phyloP scores from a whole-genome alignment of 306 rosid genomes.

The Rosa persica region DNA sequence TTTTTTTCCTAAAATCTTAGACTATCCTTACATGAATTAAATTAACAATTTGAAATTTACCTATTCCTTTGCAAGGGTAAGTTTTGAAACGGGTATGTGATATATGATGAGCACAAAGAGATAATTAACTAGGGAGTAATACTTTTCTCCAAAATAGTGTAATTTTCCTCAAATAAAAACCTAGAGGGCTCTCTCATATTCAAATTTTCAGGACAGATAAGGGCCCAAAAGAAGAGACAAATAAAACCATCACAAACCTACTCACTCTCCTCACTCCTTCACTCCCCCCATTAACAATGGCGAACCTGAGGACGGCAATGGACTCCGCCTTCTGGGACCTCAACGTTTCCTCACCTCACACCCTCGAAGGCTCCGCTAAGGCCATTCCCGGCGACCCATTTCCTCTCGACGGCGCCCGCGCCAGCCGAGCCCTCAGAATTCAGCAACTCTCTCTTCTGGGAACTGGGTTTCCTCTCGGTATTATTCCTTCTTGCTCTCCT shows the following conservation, averaged over 20 bases:
- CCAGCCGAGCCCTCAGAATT: slow-evolving; percentile 57
- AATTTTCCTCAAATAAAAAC: too few relatives aligned
- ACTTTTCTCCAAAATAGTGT: too few relatives aligned
- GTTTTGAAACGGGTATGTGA: too few relatives aligned
- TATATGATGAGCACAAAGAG: too few relatives aligned
- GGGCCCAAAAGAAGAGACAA: slow-evolving; percentile 6
- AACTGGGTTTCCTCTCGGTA: slow-evolving; percentile 46
- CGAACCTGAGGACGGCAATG: slow-evolving; percentile 70
- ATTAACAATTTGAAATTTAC: too few relatives aligned
- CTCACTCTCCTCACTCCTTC: neutral
- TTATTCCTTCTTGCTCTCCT: slow-evolving; percentile 66
- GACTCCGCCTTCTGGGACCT: slow-evolving; percentile 81
- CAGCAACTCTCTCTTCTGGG: slow-evolving; percentile 57
- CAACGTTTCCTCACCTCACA: slow-evolving; percentile 63
- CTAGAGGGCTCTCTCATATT: neutral
- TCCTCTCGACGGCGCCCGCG: slow-evolving; percentile 65
- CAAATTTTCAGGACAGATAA: neutral
- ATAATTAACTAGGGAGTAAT: too few relatives aligned
- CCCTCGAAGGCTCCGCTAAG: slow-evolving; percentile 61
- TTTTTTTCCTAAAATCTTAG: too few relatives aligned
- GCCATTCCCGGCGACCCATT: slow-evolving; percentile 68
- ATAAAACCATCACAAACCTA: slow-evolving; percentile 2
- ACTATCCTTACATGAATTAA: too few relatives aligned
- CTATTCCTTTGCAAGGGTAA: too few relatives aligned
- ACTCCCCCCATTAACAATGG: slow-evolving; percentile 45